A percentile compares a stretch with the other conserved stretches of the same genome.
These are phyloP conservation scores for Talaromyces sp. DNA, from an alignment of 2,329 filamentous ascomycete species.

Conservation along the genomic window DNA sequence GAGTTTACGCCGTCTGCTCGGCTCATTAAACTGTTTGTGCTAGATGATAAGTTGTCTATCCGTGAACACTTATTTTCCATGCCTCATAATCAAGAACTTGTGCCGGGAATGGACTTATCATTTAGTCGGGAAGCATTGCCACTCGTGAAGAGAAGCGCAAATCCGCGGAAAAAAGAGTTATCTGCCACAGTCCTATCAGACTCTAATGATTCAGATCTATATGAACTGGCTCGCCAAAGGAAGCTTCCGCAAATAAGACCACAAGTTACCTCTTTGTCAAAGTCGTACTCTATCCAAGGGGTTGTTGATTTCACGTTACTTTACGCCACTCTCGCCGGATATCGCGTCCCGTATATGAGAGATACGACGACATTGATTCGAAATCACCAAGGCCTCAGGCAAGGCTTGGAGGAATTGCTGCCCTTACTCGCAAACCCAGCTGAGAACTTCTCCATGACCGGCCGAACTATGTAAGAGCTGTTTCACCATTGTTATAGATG, in stretches of 20 bases:
- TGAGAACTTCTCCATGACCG: slow-evolving; percentile 10
- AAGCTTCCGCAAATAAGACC: neutral
- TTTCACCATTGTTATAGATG: neutral
- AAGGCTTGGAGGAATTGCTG: slow-evolving; percentile 19
- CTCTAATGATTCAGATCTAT: neutral
- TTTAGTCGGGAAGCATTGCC: slow-evolving; percentile 18
- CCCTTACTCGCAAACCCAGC: slow-evolving; percentile 5
- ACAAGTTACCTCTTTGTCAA: neutral
- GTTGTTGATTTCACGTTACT: slow-evolving; percentile 7
- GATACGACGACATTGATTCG: neutral
- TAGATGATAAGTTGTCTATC: slow-evolving; percentile 28
- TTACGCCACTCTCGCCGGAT: slow-evolving; percentile 22
- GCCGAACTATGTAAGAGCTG: slow-evolving; percentile 26
- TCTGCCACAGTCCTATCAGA: neutral
- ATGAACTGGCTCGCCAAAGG: neutral
- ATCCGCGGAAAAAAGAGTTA: neutral
- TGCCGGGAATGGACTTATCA: slow-evolving; percentile 14
- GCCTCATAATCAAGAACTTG: slow-evolving; percentile 9
- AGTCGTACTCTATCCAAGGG: neutral
- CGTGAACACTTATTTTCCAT: slow-evolving; percentile 29
- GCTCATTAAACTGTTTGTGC: slow-evolving; percentile 33
- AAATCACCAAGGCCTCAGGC: slow-evolving; percentile 16
- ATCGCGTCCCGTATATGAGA: slow-evolving; percentile 5
- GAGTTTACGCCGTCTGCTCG: slow-evolving; percentile 18
- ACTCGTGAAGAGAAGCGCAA: neutral